Base-by-base conservation (phyloP, 1,139 yeast species). In the Nakaseomyces bracarensis region DNA sequence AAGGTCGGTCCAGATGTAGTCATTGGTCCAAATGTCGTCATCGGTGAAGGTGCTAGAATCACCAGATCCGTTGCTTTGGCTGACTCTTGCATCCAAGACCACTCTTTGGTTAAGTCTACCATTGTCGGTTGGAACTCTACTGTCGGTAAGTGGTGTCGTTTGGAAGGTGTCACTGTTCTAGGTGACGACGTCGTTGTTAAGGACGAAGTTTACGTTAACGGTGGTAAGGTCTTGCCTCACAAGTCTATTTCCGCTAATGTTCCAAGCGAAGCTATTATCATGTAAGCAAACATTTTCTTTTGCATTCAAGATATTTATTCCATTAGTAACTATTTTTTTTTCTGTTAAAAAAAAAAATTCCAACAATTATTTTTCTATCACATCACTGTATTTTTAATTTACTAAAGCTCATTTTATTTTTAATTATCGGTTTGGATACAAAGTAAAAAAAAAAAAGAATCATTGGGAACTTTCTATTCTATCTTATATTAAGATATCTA, bases 81-180 rank as follows among this genome's bases (percentile, higher is more conserved):
- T 64, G 84, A 89, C 76, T 86, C 96, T 46, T 77, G 76, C 63
- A 85, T 93, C 64, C 86, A 85, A 71, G 96, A 89, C 66, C 98
- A 93, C 70, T 96, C 98, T 57, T 85, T 93, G 82, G 94, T 93
- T 60, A 89, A 91, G 71, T 83, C 93, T 61, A 84, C 98, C 60
- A 91, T 93, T 68, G 95, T 93, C 54, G 99, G 99, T 58, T 93
- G 99, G 99, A 83, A 87, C 76, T 89, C 96, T 49, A 84, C 89
- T 61, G 89, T 93, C 59, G 99, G 99, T 66, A 81, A 80, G 69
- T 91, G 99, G 99, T 95, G 97, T 52, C 87, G 99, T 75, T 80
- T 94, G 54, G 98, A 91, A 71, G 95, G 96, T 71, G 85, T 81
- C 58, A 85, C 97, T 50, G 98, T 93, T 47, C 79, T 93, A 62